Evolutionary conservation across 2,329 filamentous ascomycete genomes (phyloP), one percentile per base, ranked within the genome.

Genomic region (Pyrenochaeta sp.): DNA sequence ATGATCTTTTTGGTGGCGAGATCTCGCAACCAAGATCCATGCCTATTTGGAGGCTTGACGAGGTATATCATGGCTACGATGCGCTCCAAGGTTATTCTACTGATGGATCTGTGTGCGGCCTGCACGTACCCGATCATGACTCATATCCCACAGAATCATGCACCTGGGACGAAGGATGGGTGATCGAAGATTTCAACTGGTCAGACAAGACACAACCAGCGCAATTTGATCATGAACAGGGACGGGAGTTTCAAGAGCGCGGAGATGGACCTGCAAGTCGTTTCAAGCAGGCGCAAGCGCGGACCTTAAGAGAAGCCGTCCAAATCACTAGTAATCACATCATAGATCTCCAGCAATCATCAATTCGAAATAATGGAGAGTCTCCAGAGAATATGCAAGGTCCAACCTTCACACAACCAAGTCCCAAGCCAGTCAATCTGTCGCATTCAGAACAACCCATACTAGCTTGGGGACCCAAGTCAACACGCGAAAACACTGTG

Each of bases 141-240:
- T 35, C 50, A 4, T 55, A 61, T 32, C 32, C 37, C 11, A 10
- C 33, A 18, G 4, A 35, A 46, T 2, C 18, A 6, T 17, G 45
- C n/a, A 56, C 45, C 7, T 70, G 67, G 68, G 40, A 60, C 18
- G 67, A 70, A 1, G 63, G 62, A 3, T 43, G 58, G 17, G 52
- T 49, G 4, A 72, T 72, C 42, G 66, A 68, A 2, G 52, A 57
- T 1, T 69, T 66, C 17, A 64, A 71, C 32, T 71, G 69, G 68
- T 21, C 17, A 17, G 23, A 32, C n/a, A n/a, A n/a, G 21, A 35
- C 21, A 1, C n/a, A 43, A 2, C 7, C 27, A 10, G 11, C 36
- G 17, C 12, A 27, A 4, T 1, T 1, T 36, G 18, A 4, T 23
- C 2, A 2, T 20, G 11, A 6, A 33, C 7, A 29, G 7, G 41